Evolutionary conservation across 352 stramenopile genomes (phyloP).

Genomic region (Phytophthora multivora): DNA sequence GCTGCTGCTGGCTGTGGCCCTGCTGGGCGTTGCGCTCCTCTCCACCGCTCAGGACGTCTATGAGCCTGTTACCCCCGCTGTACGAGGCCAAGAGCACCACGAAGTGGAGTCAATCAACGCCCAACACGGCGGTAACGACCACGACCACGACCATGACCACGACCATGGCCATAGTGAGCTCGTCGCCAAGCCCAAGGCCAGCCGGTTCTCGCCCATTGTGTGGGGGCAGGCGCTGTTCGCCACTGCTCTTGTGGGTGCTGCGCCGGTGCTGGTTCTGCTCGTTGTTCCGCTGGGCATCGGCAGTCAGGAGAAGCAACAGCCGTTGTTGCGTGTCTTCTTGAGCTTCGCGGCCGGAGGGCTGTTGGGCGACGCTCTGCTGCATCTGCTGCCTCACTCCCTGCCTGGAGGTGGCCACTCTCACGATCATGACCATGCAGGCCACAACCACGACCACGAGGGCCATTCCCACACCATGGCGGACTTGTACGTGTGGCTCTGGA

Average conservation of each 20-base stretch:
- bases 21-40: constrained; percentile 23
- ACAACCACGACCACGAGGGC: constrained; percentile 51
- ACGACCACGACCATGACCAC: constrained; percentile 31
- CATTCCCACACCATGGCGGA: constrained; percentile 69
- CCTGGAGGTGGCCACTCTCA: constrained; percentile 35
- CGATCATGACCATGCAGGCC: constrained; percentile 30
- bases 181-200: constrained; percentile 3
- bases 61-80: constrained; percentile 7
- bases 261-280: constrained; percentile 70
- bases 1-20: constrained; percentile 23
- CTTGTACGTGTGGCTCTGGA: constrained; percentile 77
- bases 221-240: constrained; percentile 74
- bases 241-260: constrained; percentile 72
- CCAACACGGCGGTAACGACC: constrained; percentile 14
- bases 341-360: constrained; percentile 89
- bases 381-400: constrained; percentile 90
- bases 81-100: constrained; percentile 13
- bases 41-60: constrained; percentile 12
- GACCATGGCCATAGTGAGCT: constrained; percentile 27
- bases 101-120: constrained; percentile 3
- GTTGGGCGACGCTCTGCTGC: constrained; percentile 90
- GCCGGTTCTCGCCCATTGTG: constrained; percentile 52
- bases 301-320: constrained; percentile 65
- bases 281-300: constrained; percentile 70
- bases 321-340: constrained; percentile 82